These are phyloP conservation scores for Rhynchosporium secalis DNA, from an alignment of 2,329 filamentous ascomycete species.

Conservation along the genomic window DNA sequence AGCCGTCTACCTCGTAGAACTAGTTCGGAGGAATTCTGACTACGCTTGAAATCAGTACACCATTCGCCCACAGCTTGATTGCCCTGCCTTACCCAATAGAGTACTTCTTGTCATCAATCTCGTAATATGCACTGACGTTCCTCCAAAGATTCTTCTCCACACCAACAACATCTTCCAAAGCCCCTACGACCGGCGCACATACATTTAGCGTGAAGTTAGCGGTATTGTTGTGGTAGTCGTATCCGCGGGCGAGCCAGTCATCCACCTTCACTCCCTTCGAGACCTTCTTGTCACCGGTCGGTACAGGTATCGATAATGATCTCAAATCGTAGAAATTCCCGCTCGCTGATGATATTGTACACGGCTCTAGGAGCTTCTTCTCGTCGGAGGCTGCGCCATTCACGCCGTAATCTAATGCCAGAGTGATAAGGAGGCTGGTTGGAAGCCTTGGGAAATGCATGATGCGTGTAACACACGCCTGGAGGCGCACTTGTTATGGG, in stretches of 20 bases:
- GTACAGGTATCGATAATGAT: slow-evolving; percentile 35
- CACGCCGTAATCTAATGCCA: slow-evolving; percentile 33
- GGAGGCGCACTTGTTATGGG: slow-evolving; percentile 27
- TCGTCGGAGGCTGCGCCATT: slow-evolving; percentile 32
- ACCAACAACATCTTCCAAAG: slow-evolving; percentile 62
- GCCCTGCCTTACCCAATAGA: slow-evolving; percentile 67
- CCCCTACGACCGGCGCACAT: slow-evolving; percentile 72
- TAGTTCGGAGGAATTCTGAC: slow-evolving; percentile 55
- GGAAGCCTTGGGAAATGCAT: slow-evolving; percentile 36
- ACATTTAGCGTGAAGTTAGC: slow-evolving; percentile 85
- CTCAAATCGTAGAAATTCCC: slow-evolving; percentile 40
- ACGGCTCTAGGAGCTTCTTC: slow-evolving; percentile 34
- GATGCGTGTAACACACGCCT: slow-evolving; percentile 25
- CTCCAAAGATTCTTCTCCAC: slow-evolving; percentile 61
- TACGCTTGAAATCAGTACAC: slow-evolving; percentile 38
- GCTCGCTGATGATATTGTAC: slow-evolving; percentile 36
- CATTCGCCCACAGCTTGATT: neutral
- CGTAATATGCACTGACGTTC: slow-evolving; percentile 80
- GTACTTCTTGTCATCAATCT: slow-evolving; percentile 63
- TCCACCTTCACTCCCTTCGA: slow-evolving; percentile 56
- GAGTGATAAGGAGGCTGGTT: slow-evolving; percentile 32
- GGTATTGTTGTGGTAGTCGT: slow-evolving; percentile 60
- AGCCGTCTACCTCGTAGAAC: slow-evolving; percentile 70
- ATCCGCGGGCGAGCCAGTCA: slow-evolving; percentile 66
- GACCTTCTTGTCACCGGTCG: slow-evolving; percentile 41